Evolutionary conservation across 106 monocot species (phyloP).

Genomic region (Dendrobium officinale): DNA sequence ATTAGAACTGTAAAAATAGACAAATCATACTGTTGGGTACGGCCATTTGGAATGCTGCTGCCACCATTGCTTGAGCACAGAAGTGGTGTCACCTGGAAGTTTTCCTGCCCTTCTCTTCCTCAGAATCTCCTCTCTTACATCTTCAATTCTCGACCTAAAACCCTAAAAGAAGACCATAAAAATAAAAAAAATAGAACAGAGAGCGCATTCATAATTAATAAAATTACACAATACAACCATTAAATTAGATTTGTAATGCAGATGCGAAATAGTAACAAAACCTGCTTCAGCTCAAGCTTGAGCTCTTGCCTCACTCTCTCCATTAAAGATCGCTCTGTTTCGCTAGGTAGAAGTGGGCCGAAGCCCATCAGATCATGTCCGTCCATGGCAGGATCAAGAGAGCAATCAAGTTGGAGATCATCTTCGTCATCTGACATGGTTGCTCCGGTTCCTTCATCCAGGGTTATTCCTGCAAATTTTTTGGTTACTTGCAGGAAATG

Average conservation of each 20-base stretch:
- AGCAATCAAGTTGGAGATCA: conserved; percentile 31
- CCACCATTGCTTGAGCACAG: conserved; percentile 96
- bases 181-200: too few species aligned
- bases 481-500: background rate
- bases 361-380: conserved; percentile 88
- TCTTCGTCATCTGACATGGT: conserved; percentile 98
- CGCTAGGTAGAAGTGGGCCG: conserved; percentile 84
- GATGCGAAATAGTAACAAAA: background rate
- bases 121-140: conserved; percentile 94
- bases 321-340: conserved; percentile 89
- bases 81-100: conserved; percentile 93
- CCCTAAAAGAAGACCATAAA: conserved; percentile 31
- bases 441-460: conserved; percentile 83
- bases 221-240: background rate
- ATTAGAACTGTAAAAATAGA: background rate
- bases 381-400: conserved; percentile 22
- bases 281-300: conserved; percentile 89
- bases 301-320: conserved; percentile 93
- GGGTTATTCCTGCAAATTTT: conserved; percentile 43
- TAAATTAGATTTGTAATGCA: background rate
- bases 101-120: conserved; percentile 98
- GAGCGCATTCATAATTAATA: background rate
- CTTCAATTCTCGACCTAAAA: conserved; percentile 90
- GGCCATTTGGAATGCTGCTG: conserved; percentile 98
- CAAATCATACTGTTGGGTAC: conserved; percentile 71